Evolutionary conservation across 2,329 filamentous ascomycete genomes (phyloP).

Genomic region (Xylariomycetidae sp.): DNA sequence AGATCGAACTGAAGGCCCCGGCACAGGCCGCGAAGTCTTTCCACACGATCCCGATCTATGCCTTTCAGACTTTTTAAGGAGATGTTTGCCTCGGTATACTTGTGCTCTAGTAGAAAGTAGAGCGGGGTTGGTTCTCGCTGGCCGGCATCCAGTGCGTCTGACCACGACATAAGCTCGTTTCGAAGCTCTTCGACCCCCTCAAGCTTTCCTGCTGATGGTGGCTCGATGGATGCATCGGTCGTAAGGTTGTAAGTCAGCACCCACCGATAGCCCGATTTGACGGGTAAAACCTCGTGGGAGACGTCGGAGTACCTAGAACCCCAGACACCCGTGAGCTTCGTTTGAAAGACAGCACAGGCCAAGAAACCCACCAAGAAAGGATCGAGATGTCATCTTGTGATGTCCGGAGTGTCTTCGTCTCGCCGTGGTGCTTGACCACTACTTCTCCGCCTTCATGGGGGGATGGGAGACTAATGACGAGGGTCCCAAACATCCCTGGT

Average conservation of each 20-base stretch:
- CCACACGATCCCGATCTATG: conserved; percentile 19
- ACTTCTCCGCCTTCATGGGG: conserved; percentile 41
- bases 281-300: conserved; percentile 41
- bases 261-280: conserved; percentile 41
- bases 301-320: conserved; percentile 44
- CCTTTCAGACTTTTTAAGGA: conserved; percentile 23
- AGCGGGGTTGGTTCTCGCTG: conserved; percentile 7
- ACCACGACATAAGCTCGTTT: conserved; percentile 17
- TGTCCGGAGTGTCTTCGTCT: conserved; percentile 13
- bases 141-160: too few relatives aligned
- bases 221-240: conserved; percentile 9
- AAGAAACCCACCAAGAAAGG: neutral
- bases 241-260: conserved; percentile 49
- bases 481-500: conserved; percentile 43
- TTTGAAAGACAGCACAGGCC: neutral
- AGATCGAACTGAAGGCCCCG: conserved; percentile 23
- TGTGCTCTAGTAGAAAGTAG: conserved; percentile 28
- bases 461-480: conserved; percentile 43
- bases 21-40: conserved; percentile 19
- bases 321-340: neutral
- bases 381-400: neutral
- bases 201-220: conserved; percentile 1
- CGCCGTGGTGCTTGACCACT: conserved; percentile 30
- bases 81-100: conserved; percentile 28
- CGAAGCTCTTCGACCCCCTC: conserved; percentile 11